These are phyloP conservation scores for Pseudovirgaria hyperparasitica DNA, from an alignment of 2,329 filamentous ascomycete species.

Conservation along the genomic window DNA sequence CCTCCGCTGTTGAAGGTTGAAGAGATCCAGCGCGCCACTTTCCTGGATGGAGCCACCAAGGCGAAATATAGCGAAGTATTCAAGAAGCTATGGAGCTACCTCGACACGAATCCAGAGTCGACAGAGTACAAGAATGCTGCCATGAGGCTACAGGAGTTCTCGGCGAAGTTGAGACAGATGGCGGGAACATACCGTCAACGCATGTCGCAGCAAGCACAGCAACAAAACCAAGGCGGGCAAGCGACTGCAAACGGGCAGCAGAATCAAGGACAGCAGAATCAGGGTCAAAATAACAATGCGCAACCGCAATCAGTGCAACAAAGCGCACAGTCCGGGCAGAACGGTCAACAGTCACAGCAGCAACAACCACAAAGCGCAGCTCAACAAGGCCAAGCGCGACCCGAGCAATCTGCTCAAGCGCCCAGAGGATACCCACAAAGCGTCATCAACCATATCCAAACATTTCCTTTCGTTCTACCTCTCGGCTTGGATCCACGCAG, in stretches of 20 bases:
- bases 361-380: conserved; percentile 6
- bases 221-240: too few relatives aligned
- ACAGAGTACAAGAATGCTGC: too few relatives aligned
- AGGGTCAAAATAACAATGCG: conserved; percentile 1
- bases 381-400: conserved; percentile 11
- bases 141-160: too few relatives aligned
- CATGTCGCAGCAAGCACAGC: too few relatives aligned
- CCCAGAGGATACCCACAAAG: conserved; percentile 16
- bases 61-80: too few relatives aligned
- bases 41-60: too few relatives aligned
- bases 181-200: too few relatives aligned
- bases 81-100: too few relatives aligned
- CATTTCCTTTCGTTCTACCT: conserved; percentile 21
- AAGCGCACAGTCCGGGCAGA: conserved; percentile 11
- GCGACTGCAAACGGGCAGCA: conserved; percentile 11
- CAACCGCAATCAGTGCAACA: conserved; percentile 4
- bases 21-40: too few relatives aligned
- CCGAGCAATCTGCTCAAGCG: conserved; percentile 8
- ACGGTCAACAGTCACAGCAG: conserved; percentile 12
- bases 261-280: conserved; percentile 6
- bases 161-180: too few relatives aligned
- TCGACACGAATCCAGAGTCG: too few relatives aligned
- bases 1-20: too few relatives aligned
- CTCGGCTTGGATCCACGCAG: conserved; percentile 16
- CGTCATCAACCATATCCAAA: conserved; percentile 24